phyloP scores from a whole-genome alignment of 805 yeast species.

The Myxozyma geophila region DNA sequence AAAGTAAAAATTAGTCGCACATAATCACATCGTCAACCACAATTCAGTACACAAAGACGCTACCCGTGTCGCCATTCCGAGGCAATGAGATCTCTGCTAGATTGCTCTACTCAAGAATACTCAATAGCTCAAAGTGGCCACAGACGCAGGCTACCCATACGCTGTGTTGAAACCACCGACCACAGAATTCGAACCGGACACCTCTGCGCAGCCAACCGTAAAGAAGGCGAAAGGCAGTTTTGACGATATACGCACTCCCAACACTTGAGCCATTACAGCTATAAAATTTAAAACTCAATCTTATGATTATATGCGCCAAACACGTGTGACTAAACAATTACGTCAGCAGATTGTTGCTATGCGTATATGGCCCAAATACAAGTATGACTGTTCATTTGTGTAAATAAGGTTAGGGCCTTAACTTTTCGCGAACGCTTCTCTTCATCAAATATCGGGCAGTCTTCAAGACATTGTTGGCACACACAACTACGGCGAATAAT shows the following conservation, averaged over 20 bases:
- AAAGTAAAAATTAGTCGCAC: conserved; percentile 21
- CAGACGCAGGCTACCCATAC: conserved; percentile 29
- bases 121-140: conserved; percentile 30
- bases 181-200: conserved; percentile 38
- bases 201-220: conserved; percentile 14
- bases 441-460: too few relatives aligned
- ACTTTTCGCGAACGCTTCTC: too few relatives aligned
- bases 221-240: conserved; percentile 14
- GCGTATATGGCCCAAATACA: too few relatives aligned
- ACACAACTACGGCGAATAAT: too few relatives aligned
- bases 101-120: conserved; percentile 36
- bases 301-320: not conserved
- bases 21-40: conserved; percentile 21
- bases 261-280: conserved; percentile 36
- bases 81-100: conserved; percentile 37
- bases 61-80: conserved; percentile 37
- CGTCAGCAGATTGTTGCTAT: too few relatives aligned
- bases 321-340: not conserved
- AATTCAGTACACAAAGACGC: conserved; percentile 24
- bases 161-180: conserved; percentile 25
- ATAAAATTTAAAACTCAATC: not conserved
- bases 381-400: too few relatives aligned
- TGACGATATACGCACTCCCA: conserved; percentile 20
- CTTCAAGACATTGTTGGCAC: too few relatives aligned
- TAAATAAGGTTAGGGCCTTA: too few relatives aligned